Evolutionary conservation across 1,139 yeast genomes (phyloP), one percentile per base, ranked within the genome.

Genomic region (Protomyces pachydermus): DNA sequence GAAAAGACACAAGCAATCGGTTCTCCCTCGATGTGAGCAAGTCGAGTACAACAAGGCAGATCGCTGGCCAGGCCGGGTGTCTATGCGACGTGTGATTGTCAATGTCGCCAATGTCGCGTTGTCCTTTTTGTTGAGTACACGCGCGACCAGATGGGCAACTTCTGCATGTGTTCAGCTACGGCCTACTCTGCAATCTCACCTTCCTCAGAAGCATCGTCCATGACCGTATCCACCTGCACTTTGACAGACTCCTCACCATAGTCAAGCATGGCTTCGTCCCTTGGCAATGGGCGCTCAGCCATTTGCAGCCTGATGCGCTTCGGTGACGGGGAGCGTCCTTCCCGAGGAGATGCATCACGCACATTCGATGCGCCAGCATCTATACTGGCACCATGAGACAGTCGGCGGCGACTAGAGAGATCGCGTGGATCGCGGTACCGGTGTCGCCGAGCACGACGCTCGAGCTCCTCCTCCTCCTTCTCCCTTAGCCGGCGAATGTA

Each of bases 401-500:
- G 56, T 18, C 61, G 37, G 9, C 61, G 35, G 23, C 37, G 55
- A 20, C 51, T 50, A 18, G 45, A 23, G 5, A 52, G 2, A 12
- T 48, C 42, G 34, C 42, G 61, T 12, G 42, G 54, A 28, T 45
- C 56, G 12, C 45, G 38, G 32, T 58, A 56, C 9, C 62, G 42
- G 35, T 58, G 56, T 14, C 56, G 28, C 10, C 62, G 56, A 3
- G 20, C 18, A 20, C 52, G 38, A 10, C 62, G 56, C 37, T 58
- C 62, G 16, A 25, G 52, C 14, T 65, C 70, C 42, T 68, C 69
- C 52, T 67, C 60, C 67, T 60, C 63, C 68, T 65, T 42, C 61
- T 71, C 72, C 68, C 70, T 69, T 46, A 74, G 66, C 23, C 76
- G 65, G 3, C 72, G 65, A 12, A 75, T 68, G 67, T 72, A 74